phyloP scores from a whole-genome alignment of 1,284 basidiomycete genomes.

The Irpex rosettiformis region DNA sequence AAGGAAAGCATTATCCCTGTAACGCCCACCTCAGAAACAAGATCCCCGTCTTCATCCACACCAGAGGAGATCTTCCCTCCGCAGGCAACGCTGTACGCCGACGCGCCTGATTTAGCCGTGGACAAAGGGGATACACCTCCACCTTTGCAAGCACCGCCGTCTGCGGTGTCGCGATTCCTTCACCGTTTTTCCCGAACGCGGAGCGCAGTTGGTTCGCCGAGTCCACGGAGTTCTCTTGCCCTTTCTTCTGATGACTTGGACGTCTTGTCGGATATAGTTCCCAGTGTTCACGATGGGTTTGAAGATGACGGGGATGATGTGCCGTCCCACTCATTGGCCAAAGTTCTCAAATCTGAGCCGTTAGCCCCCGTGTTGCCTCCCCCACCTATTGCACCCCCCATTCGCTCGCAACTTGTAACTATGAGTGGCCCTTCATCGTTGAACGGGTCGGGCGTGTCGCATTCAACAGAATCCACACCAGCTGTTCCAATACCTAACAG shows the following conservation, averaged over 20 bases:
- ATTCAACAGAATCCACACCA: not conserved
- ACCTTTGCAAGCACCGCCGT: conserved; percentile 25
- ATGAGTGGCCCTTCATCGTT: not conserved
- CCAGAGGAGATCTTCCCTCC: conserved; percentile 8
- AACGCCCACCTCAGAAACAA: not conserved
- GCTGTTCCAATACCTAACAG: not conserved
- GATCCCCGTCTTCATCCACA: not conserved
- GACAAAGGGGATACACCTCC: conserved; percentile 11
- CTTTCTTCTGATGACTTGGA: conserved; percentile 71
- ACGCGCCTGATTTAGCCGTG: conserved; percentile 20
- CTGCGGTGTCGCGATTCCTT: conserved; percentile 70
- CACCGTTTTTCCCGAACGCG: conserved; percentile 57
- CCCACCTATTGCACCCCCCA: conserved; percentile 24
- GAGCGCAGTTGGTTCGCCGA: conserved; percentile 32
- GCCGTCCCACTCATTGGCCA: conserved; percentile 31
- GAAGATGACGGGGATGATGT: conserved; percentile 33
- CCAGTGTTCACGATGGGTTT: conserved; percentile 44
- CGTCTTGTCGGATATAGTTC: conserved; percentile 71
- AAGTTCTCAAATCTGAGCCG: conserved; percentile 38
- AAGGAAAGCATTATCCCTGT: not conserved
- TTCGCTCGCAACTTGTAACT: conserved; percentile 7
- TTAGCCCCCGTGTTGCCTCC: conserved; percentile 45
- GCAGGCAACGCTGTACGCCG: conserved; percentile 20
- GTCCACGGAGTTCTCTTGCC: conserved; percentile 48
- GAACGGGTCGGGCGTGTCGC: not conserved